Percentiles rank a stretch among this genome's conserved stretches.
Evolutionary conservation across 371 early-diverging fungal genomes (phyloP).

Genomic region (Mortierella sp.): DNA sequence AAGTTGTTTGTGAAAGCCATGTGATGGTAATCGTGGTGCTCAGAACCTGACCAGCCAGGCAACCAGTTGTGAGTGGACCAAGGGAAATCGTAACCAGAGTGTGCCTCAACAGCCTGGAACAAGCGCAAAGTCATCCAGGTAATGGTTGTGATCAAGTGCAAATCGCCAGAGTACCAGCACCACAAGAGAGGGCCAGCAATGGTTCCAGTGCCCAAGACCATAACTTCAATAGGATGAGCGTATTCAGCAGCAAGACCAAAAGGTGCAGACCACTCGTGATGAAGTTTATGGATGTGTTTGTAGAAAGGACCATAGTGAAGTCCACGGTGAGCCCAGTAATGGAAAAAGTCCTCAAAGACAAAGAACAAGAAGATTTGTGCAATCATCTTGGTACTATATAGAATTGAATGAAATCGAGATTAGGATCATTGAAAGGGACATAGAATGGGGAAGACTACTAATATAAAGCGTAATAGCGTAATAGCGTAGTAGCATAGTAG

Average conservation of each 20-base stretch:
- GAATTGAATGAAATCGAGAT: background rate
- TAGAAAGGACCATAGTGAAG: constrained; percentile 92
- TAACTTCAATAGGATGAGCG: constrained; percentile 85
- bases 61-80: constrained; percentile 84
- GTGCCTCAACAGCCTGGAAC: constrained; percentile 90
- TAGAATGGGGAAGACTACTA: background rate
- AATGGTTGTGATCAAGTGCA: constrained; percentile 85
- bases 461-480: background rate
- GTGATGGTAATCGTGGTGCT: constrained; percentile 91
- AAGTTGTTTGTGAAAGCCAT: constrained; percentile 87
- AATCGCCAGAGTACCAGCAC: constrained; percentile 64
- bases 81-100: constrained; percentile 96
- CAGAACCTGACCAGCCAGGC: constrained; percentile 87
- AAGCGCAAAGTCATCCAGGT: constrained; percentile 84
- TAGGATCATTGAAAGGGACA: background rate
- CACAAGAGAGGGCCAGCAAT: constrained; percentile 81
- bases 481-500: background rate
- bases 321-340: constrained; percentile 86
- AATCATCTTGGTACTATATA: constrained; percentile 31
- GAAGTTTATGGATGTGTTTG: constrained; percentile 91
- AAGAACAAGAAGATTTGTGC: constrained; percentile 80
- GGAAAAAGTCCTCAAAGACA: constrained; percentile 85
- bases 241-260: constrained; percentile 92
- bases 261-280: constrained; percentile 94
- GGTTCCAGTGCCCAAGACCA: constrained; percentile 82